Evolutionary conservation across 495 filamentous ascomycete species (phyloP), one percentile per base, ranked within the genome.

Genomic region (Amniculicola lignicola): DNA sequence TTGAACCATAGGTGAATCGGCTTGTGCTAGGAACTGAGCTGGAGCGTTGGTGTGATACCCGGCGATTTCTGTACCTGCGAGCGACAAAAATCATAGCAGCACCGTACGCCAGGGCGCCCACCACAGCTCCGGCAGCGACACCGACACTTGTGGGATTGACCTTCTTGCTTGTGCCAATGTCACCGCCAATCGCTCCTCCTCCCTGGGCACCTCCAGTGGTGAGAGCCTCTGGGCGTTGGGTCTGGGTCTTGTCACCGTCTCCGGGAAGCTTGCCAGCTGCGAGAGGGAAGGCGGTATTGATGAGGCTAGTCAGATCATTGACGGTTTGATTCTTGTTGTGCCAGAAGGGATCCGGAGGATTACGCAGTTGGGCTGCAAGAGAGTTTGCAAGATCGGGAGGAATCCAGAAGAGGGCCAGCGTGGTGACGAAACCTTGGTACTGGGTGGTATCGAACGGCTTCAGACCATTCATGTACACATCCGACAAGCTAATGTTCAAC

Each of bases 1-100:
- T 62, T 7, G 73, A 74, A 27, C 81, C 77, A 12, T 73, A 72
- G 58, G 80, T 76, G 56, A 72, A 76, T 46, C 62, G 48, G 56
- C 58, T 41, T 45, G 52, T 55, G 41, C 45, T 59, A 14, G 73
- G 73, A 63, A 89, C 70, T 29, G 86, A 90, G 75, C 80, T 86
- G 43, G 85, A 79, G 44, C 94, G 86, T 57, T 82, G 79, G 72
- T 97, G 93, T 52, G 82, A 72, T 67, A 85, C 80, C 74, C 84
- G 87, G 75, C 85, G 86, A 74, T 86, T 86, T 77, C 89, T 90
- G 80, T 97, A 98, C 55, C 93, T 79, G 39, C 94, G 82, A 21
- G 93, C 93, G 59, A 97, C 81, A 68, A 91, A 86, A 73, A 97
- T 94, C 93, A 98, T 97, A 69, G 89, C 94, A n/a, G 88, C 92